Evolutionary conservation across 2,329 filamentous ascomycete species (phyloP).

Genomic region (Cladobotryum protrusum): DNA sequence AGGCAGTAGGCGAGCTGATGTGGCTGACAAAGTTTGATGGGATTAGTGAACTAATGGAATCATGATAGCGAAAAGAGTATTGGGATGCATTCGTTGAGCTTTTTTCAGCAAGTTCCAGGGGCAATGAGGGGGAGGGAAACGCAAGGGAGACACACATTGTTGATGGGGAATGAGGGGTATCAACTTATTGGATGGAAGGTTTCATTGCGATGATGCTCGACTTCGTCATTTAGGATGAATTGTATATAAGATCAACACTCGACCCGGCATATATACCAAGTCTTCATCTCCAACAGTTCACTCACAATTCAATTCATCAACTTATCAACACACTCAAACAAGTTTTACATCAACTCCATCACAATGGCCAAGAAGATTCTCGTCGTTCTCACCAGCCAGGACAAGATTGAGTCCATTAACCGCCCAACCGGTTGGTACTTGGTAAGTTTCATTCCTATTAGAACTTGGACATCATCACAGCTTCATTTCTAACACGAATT

Average conservation of each 20-base stretch:
- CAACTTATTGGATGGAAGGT: too few species aligned
- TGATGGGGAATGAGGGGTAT: too few species aligned
- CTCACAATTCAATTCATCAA: background rate
- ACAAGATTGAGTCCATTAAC: constrained; percentile 39
- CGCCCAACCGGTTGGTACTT: constrained; percentile 66
- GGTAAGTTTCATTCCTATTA: constrained; percentile 32
- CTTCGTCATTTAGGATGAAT: too few species aligned
- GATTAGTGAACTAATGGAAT: background rate
- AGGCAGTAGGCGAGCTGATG: too few species aligned
- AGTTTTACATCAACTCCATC: background rate
- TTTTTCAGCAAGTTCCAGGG: too few species aligned
- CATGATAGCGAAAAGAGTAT: background rate
- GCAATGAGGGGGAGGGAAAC: too few species aligned
- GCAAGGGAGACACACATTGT: too few species aligned
- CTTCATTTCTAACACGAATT: background rate
- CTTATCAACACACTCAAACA: constrained; percentile 1
- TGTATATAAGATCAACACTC: too few species aligned
- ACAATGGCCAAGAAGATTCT: constrained; percentile 57
- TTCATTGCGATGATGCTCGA: too few species aligned
- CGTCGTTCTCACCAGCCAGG: constrained; percentile 62
- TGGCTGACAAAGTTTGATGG: too few species aligned
- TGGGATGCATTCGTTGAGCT: too few species aligned
- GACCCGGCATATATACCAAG: too few species aligned
- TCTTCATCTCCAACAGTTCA: background rate
- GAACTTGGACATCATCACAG: background rate